Conservation (phyloP, 805 yeast genomes). For the Candida ipomoeae region DNA sequence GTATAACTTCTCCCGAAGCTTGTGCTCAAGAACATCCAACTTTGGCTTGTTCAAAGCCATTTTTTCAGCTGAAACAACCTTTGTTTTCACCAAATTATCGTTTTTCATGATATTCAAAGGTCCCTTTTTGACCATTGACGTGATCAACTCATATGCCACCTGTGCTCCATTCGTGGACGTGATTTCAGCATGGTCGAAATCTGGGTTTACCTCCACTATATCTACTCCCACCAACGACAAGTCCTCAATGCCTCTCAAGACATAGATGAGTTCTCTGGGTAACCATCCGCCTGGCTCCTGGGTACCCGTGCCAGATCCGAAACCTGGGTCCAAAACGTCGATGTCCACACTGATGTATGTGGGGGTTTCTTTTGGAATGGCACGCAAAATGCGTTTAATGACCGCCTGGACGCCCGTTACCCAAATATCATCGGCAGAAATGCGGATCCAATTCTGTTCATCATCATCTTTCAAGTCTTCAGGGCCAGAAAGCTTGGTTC, state of each 20-base stretch:
- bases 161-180: constrained; percentile 71
- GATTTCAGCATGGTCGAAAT: constrained; percentile 60
- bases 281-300: constrained; percentile 58
- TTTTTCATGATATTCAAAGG: constrained; percentile 15
- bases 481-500: constrained; percentile 66
- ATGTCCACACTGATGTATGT: constrained; percentile 78
- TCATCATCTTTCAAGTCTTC: constrained; percentile 61
- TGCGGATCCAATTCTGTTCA: constrained; percentile 62
- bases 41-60: not conserved
- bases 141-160: constrained; percentile 63
- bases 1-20: not conserved
- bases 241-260: constrained; percentile 42
- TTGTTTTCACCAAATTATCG: constrained; percentile 4
- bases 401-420: constrained; percentile 59
- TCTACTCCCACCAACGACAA: constrained; percentile 53
- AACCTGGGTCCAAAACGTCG: constrained; percentile 57
- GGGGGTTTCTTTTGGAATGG: constrained; percentile 61
- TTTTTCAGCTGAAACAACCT: not conserved
- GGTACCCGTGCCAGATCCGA: constrained; percentile 57
- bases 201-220: constrained; percentile 59
- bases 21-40: not conserved
- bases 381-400: constrained; percentile 45
- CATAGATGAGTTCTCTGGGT: constrained; percentile 50
- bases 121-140: constrained; percentile 70
- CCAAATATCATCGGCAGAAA: constrained; percentile 73